A percentile compares a stretch with the other conserved stretches of the same genome.
Conservation (phyloP, 495 filamentous ascomycete genomes). For the Schizothecium vesticola region DNA sequence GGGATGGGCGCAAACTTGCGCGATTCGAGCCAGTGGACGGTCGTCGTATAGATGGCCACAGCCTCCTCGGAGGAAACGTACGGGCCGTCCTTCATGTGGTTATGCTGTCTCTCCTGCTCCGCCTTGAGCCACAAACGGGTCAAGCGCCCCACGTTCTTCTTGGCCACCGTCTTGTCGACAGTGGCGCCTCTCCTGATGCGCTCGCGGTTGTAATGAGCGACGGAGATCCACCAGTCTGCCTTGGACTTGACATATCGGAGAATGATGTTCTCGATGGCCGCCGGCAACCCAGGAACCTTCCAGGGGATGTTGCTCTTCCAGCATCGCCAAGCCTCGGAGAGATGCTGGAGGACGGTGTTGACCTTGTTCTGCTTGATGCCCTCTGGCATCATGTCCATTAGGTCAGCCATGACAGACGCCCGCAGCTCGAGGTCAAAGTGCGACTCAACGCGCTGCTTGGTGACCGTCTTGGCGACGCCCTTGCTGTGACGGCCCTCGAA, state of each 20-base stretch:
- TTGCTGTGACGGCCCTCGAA: slow-evolving; percentile 99
- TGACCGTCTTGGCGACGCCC: slow-evolving; percentile 98
- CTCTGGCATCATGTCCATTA: slow-evolving; percentile 99
- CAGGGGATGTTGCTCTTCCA: slow-evolving; percentile 99
- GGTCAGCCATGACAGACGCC: slow-evolving; percentile 96
- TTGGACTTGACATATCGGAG: slow-evolving; percentile 98
- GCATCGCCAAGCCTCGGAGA: slow-evolving; percentile 97
- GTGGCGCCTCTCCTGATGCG: slow-evolving; percentile 93
- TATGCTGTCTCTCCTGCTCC: slow-evolving; percentile 97
- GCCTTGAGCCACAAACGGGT: slow-evolving; percentile 97
- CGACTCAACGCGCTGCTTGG: slow-evolving; percentile 97
- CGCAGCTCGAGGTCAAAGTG: slow-evolving; percentile 98
- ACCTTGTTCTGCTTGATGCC: slow-evolving; percentile 99
- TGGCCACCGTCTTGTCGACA: slow-evolving; percentile 97
- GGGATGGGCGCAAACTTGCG: slow-evolving; percentile 98
- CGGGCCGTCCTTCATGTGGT: slow-evolving; percentile 98
- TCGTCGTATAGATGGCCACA: slow-evolving; percentile 97
- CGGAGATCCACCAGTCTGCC: slow-evolving; percentile 99
- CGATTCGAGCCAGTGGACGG: slow-evolving; percentile 98
- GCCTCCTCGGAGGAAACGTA: slow-evolving; percentile 98
- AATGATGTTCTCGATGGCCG: slow-evolving; percentile 97
- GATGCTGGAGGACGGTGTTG: slow-evolving; percentile 94
- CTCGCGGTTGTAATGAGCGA: slow-evolving; percentile 97
- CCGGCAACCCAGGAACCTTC: slow-evolving; percentile 95
- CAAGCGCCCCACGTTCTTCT: slow-evolving; percentile 96